Evolutionary conservation across 768 basidiomycete genomes (phyloP).

Genomic region (Termitomyces sp.): DNA sequence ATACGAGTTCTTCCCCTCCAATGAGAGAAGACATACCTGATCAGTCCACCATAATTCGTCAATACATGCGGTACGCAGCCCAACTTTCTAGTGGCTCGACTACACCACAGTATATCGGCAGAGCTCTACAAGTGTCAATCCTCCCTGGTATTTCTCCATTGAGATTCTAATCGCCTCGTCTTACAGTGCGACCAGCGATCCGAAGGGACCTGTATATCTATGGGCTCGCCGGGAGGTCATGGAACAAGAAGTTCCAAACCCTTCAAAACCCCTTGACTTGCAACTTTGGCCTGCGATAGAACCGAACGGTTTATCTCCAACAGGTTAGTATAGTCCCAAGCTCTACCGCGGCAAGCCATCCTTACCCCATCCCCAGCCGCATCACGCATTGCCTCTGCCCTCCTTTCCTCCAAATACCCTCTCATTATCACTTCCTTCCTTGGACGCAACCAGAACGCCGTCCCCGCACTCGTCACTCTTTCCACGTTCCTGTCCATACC

Average conservation of each 20-base stretch:
- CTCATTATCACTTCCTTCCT: slow-evolving; percentile 62
- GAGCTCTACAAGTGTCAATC: slow-evolving; percentile 62
- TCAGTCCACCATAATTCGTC: slow-evolving; percentile 63
- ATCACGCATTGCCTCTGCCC: slow-evolving; percentile 37
- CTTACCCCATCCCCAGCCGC: slow-evolving; percentile 20
- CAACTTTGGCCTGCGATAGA: slow-evolving; percentile 50
- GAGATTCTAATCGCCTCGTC: neutral
- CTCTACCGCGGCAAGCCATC: neutral
- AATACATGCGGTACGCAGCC: slow-evolving; percentile 65
- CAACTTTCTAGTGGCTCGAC: slow-evolving; percentile 54
- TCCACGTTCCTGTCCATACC: slow-evolving; percentile 50
- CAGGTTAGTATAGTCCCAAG: slow-evolving; percentile 16
- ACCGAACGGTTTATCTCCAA: slow-evolving; percentile 38
- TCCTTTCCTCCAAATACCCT: slow-evolving; percentile 44
- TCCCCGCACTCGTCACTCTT: slow-evolving; percentile 38
- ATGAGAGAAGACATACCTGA: slow-evolving; percentile 53
- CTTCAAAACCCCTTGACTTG: slow-evolving; percentile 17
- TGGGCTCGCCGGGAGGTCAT: slow-evolving; percentile 69
- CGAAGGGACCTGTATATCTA: slow-evolving; percentile 69
- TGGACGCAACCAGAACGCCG: slow-evolving; percentile 47
- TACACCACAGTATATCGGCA: slow-evolving; percentile 42
- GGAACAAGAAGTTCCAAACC: slow-evolving; percentile 52
- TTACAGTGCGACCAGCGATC: slow-evolving; percentile 57
- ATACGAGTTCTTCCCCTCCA: neutral
- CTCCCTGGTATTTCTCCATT: neutral